phyloP scores from a whole-genome alignment of 768 basidiomycete species.

The Xerocomellus chrysenteron region DNA sequence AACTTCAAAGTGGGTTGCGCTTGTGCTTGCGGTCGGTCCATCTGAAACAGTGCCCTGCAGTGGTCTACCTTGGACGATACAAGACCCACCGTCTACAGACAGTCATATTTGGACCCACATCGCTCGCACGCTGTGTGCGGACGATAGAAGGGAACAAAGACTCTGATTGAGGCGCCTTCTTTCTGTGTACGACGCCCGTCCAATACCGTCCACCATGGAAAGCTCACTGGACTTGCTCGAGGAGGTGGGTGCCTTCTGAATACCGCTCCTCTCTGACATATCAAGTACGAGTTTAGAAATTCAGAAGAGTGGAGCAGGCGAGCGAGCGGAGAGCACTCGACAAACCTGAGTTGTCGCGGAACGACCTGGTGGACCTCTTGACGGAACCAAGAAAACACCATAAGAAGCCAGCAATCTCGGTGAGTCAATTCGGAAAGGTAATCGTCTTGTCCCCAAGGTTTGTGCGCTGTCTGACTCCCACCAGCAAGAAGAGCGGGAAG shows the following conservation, averaged over 20 bases:
- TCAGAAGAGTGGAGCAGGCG: conserved; percentile 56
- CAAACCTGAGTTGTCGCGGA: conserved; percentile 21
- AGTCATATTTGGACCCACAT: conserved; percentile 2
- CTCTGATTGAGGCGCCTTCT: background rate
- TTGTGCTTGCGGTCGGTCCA: background rate
- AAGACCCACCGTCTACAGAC: background rate
- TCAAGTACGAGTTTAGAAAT: conserved; percentile 41
- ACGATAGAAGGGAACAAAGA: background rate
- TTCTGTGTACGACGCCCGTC: background rate
- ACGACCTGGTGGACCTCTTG: conserved; percentile 21
- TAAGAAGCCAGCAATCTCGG: conserved; percentile 52
- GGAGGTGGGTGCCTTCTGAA: conserved; percentile 21
- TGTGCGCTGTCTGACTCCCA: conserved; percentile 4
- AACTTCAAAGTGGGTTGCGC: background rate
- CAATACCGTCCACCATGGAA: conserved; percentile 14
- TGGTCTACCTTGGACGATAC: background rate
- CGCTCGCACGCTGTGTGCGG: conserved; percentile 8
- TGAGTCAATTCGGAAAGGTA: conserved; percentile 64
- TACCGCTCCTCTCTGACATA: background rate
- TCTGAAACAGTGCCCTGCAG: background rate
- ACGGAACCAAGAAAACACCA: conserved; percentile 30
- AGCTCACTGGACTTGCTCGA: conserved; percentile 28
- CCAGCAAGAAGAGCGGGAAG: conserved; percentile 23
- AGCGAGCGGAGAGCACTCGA: conserved; percentile 49
- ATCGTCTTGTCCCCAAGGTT: conserved; percentile 9